Evolutionary conservation across 495 filamentous ascomycete genomes (phyloP), one percentile per base, ranked within the genome.

Genomic region (Xylaria castorea): DNA sequence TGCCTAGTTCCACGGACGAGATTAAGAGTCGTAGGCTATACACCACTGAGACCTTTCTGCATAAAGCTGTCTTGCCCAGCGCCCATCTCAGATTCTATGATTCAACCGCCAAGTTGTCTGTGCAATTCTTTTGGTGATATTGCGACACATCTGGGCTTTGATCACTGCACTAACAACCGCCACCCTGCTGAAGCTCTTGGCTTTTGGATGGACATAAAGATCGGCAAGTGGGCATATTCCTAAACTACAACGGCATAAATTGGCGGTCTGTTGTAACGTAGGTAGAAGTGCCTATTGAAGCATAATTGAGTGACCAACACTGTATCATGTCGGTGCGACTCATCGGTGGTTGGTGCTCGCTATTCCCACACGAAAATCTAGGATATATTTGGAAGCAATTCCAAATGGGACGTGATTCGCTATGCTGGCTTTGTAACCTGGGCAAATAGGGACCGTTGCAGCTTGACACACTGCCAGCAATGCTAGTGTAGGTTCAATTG

Each of bases 331-430:
- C 61, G 61, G 22, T 44, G 61, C 38, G 38, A 64, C 22, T 34
- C 7, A 38, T 61, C 14, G n/a, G 11, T 2, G 40, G 20, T 40
- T 30, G 11, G 42, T 46, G 27, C 14, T 32, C 36, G 20, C 8
- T 36, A 34, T 70, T 42, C 32, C 8, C 38, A 53, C 12, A 32
- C 27, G 14, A 18, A 32, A 18, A 30, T 20, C 48, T 36, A 22
- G 62, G 61, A 66, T 71, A 71, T 71, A 66, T 71, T 66, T 71
- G 61, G 70, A 66, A 71, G 32, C n/a, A 71, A 44, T 65, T 57
- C 38, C 61, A 53, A 71, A 66, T 55, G 22, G 14, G 48, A 25
- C 30, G 38, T 8, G 12, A 42, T 20, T 32, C n/a, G 32, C 30
- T 32, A 50, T 20, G 27, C 8, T 36, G 68, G 11, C 67, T 50